phyloP scores from a whole-genome alignment of 306 rosid species.

The Vicia villosa region DNA sequence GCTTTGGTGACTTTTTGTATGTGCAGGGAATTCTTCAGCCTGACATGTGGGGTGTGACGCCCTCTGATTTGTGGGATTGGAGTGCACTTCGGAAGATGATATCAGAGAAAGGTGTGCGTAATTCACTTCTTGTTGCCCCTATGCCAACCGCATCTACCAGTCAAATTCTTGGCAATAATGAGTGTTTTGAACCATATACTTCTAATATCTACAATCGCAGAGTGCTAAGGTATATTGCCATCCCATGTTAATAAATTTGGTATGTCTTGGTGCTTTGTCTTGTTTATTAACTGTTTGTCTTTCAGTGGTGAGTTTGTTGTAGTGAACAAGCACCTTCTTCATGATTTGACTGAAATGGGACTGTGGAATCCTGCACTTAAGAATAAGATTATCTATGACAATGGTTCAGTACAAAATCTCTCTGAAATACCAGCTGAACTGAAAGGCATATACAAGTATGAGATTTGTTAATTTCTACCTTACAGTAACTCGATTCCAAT shows the following conservation, averaged over 20 bases:
- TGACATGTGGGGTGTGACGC: conserved; percentile 83
- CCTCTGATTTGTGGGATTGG: conserved; percentile 83
- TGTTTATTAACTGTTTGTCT: conserved; percentile 37
- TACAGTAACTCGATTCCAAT: background rate
- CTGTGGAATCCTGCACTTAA: conserved; percentile 77
- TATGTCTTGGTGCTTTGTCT: background rate
- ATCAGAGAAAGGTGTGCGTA: conserved; percentile 60
- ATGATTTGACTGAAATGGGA: conserved; percentile 87
- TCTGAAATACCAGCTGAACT: conserved; percentile 66
- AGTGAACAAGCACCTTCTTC: conserved; percentile 88
- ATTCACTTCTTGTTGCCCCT: conserved; percentile 88
- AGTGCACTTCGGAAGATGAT: conserved; percentile 55
- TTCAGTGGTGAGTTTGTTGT: conserved; percentile 91
- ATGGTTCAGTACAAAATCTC: conserved; percentile 74
- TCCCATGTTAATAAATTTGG: background rate
- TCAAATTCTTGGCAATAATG: conserved; percentile 91
- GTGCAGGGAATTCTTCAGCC: conserved; percentile 81
- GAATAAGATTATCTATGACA: conserved; percentile 68
- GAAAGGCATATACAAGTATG: conserved; percentile 79
- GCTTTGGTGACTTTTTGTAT: conserved; percentile 22
- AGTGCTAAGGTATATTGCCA: conserved; percentile 65
- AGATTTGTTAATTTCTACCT: conserved; percentile 25
- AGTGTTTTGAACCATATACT: conserved; percentile 94
- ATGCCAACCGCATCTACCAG: conserved; percentile 95
- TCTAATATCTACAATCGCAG: conserved; percentile 86